These are phyloP conservation scores for Dioscorea alata DNA, from an alignment of 106 monocot species.

Conservation along the genomic window DNA sequence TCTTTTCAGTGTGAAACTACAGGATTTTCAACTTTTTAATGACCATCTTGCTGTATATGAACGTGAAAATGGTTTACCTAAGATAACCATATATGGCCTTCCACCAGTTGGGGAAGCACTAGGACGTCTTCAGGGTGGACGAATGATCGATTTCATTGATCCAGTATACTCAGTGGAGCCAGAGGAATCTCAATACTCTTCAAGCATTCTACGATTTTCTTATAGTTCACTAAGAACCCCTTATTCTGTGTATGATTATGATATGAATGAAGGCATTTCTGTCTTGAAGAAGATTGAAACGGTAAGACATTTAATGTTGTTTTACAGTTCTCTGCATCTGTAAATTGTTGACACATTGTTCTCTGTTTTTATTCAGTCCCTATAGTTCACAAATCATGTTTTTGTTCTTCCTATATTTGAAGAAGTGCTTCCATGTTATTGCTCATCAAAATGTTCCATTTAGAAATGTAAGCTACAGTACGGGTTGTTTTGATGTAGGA, in stretches of 20 bases:
- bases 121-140: slow-evolving; percentile 33
- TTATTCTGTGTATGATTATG: slow-evolving; percentile 57
- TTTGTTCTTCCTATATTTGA: too few relatives aligned
- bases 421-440: too few relatives aligned
- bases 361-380: too few relatives aligned
- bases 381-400: too few relatives aligned
- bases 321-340: not conserved
- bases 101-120: slow-evolving; percentile 46
- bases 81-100: slow-evolving; percentile 41
- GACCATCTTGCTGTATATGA: slow-evolving; percentile 63
- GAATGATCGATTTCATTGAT: slow-evolving; percentile 53
- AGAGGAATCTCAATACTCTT: slow-evolving; percentile 42
- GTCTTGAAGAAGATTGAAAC: slow-evolving; percentile 64
- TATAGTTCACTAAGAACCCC: slow-evolving; percentile 79
- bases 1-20: slow-evolving; percentile 67
- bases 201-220: slow-evolving; percentile 51
- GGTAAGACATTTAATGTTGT: slow-evolving; percentile 22
- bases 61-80: slow-evolving; percentile 71
- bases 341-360: too few relatives aligned
- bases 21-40: slow-evolving; percentile 49
- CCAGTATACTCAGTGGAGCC: slow-evolving; percentile 47
- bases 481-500: too few relatives aligned
- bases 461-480: too few relatives aligned
- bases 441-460: too few relatives aligned
- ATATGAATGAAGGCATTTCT: slow-evolving; percentile 57